Conservation (phyloP, 306 rosid species). For the Begonia loranthoides region DNA sequence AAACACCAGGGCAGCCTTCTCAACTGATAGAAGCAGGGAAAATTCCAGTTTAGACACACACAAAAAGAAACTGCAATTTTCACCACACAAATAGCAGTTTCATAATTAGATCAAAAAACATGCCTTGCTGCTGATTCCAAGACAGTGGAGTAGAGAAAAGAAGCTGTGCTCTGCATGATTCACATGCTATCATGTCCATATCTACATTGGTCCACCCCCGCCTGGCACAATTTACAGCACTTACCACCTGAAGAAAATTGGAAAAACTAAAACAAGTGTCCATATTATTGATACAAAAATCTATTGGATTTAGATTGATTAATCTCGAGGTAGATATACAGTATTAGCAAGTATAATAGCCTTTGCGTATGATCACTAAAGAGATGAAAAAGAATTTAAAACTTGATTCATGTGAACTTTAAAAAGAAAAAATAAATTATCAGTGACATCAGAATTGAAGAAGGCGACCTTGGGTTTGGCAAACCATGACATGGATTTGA, state of each 20-base stretch:
- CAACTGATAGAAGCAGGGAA: slow-evolving; percentile 43
- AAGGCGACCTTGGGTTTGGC: slow-evolving; percentile 74
- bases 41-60: slow-evolving; percentile 10
- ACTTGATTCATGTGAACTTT: background rate
- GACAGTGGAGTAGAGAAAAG: slow-evolving; percentile 71
- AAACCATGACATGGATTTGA: slow-evolving; percentile 96
- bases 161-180: slow-evolving; percentile 73
- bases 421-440: background rate
- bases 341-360: too few species aligned
- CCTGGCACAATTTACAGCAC: slow-evolving; percentile 89
- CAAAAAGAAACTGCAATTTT: background rate
- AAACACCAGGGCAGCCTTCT: slow-evolving; percentile 85
- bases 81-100: background rate
- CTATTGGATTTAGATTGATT: too few species aligned
- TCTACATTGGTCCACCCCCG: slow-evolving; percentile 92
- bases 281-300: background rate
- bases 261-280: slow-evolving; percentile 5
- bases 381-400: too few species aligned
- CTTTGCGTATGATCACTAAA: too few species aligned
- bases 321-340: too few species aligned
- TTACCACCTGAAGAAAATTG: slow-evolving; percentile 40
- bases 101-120: background rate
- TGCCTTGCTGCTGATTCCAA: slow-evolving; percentile 89
- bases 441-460: background rate
- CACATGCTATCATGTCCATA: slow-evolving; percentile 66